Base-by-base conservation (phyloP, 345 rosid species). In the Gossypium stocksii region DNA sequence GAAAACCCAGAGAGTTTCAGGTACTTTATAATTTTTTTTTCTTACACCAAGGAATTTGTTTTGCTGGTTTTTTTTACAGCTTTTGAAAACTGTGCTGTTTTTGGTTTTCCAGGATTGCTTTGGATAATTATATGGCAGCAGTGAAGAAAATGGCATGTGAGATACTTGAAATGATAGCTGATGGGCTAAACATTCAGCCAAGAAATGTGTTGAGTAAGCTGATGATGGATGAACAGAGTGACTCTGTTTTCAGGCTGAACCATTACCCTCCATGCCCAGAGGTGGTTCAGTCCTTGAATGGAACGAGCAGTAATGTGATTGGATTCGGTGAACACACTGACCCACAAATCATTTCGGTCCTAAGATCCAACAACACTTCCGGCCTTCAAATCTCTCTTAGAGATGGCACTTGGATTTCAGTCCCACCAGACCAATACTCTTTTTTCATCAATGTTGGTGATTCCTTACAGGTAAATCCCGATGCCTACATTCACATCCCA, bases 271-370 rank as follows among this genome's bases (percentile, higher is more conserved):
- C 89, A 58, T 86, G 85, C 78, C 82, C 83, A 0, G 79, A 76
- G 25, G 51, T 34, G 27, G 25, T 56, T 56, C 75, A 65, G 7
- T 27, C 63, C 56, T 45, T 77, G 74, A 72, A 45, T 34, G 41
- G 41, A 34, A 34, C 41, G 41, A 34, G 41, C 20, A 70, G 57
- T 69, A 76, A 77, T 74, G 77, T 77, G 78, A 83, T 90, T 19
- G 97, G 97, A 17, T 87, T 94, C 63, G 97, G 97, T 0, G 98
- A 90, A 76, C 97, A 94, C 75, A 89, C 97, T 10, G 98, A 94
- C 81, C 98, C 97, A 68, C 98, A 94, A 48, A 88, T 94, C 80
- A 76, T 94, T 51, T 92, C 98, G 13, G 83, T 90, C 44, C 74
- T 94, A 13, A 82, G 93, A 77, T 94, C 98, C 75, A 94, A 94